These are phyloP conservation scores for Boletus reticuloceps DNA, from an alignment of 768 basidiomycete genomes.

Conservation along the genomic window DNA sequence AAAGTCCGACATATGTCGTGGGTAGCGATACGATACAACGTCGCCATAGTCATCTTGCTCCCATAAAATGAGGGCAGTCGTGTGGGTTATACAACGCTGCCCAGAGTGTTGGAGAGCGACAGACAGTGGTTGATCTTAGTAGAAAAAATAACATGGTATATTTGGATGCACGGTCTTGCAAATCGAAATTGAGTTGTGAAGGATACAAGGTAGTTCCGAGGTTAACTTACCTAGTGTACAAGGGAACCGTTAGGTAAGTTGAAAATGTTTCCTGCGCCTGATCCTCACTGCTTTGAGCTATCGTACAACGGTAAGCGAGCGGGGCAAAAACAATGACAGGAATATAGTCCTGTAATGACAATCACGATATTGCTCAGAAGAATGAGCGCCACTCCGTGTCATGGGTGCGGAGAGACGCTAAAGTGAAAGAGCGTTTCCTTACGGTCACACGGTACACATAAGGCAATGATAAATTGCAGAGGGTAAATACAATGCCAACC, in stretches of 20 bases:
- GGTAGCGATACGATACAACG: constrained; percentile 30
- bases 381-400: constrained; percentile 78
- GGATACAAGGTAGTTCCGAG: neutral
- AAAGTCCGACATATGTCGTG: constrained; percentile 35
- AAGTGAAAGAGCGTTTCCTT: constrained; percentile 71
- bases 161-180: constrained; percentile 6
- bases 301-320: constrained; percentile 29
- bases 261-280: constrained; percentile 49
- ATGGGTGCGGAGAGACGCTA: constrained; percentile 63
- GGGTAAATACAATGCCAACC: constrained; percentile 35
- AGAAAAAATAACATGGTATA: neutral
- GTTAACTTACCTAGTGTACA: constrained; percentile 18
- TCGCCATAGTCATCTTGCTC: constrained; percentile 62
- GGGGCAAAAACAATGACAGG: constrained; percentile 42
- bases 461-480: constrained; percentile 29
- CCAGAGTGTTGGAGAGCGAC: constrained; percentile 96
- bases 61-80: constrained; percentile 95
- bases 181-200: neutral
- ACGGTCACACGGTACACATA: constrained; percentile 7
- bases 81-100: constrained; percentile 64
- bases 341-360: constrained; percentile 27
- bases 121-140: neutral
- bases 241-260: neutral
- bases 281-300: constrained; percentile 41
- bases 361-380: constrained; percentile 68